These are phyloP conservation scores for Alternaria rosae DNA, from an alignment of 2,329 filamentous ascomycete species.

Conservation along the genomic window DNA sequence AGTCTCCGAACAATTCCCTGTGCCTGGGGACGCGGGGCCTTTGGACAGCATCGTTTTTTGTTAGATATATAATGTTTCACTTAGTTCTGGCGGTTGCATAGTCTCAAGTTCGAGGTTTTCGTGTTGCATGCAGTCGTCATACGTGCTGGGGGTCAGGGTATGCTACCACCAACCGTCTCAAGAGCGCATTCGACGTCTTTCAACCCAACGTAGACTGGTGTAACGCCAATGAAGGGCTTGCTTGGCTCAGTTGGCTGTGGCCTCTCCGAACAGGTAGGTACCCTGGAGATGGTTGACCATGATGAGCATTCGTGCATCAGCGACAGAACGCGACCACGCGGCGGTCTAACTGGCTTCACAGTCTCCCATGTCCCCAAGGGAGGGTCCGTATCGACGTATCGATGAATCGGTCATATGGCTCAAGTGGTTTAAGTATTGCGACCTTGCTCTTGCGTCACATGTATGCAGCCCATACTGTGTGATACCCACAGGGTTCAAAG, in stretches of 20 bases:
- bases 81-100: neutral
- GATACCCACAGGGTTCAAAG: neutral
- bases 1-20: neutral
- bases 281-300: rapidly evolving
- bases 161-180: too few relatives aligned
- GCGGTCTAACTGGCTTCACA: neutral
- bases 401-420: rapidly evolving
- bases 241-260: neutral
- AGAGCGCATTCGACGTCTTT: neutral
- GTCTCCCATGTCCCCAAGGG: neutral
- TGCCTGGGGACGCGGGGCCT: too few relatives aligned
- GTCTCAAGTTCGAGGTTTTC: neutral
- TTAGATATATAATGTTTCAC: too few relatives aligned
- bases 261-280: neutral
- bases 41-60: too few relatives aligned
- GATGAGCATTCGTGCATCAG: neutral
- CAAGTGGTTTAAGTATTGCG: neutral
- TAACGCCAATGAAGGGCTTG: rapidly evolving
- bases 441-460: neutral
- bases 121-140: neutral
- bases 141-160: too few relatives aligned
- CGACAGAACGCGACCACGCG: neutral
- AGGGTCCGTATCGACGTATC: neutral
- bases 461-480: neutral
- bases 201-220: neutral